phyloP scores from a whole-genome alignment of 1,284 basidiomycete genomes.

The Tilletia walkeri region DNA sequence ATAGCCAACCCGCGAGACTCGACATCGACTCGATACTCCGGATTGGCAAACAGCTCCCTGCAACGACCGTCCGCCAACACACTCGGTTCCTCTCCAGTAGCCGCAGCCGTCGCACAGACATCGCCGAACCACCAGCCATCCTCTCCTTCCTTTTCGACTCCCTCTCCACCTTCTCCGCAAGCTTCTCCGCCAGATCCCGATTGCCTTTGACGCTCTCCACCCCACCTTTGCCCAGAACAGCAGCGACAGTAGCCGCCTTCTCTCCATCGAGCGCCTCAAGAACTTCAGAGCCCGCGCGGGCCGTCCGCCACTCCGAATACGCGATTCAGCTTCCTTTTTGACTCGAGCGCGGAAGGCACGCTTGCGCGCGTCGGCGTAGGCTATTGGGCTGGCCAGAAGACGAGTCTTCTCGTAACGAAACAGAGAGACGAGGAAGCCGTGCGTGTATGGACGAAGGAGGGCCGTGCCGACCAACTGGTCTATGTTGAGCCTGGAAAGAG shows the following conservation, averaged over 20 bases:
- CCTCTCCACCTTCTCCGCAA: slow-evolving; percentile 70
- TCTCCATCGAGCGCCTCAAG: slow-evolving; percentile 18
- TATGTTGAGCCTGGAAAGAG: slow-evolving; percentile 59
- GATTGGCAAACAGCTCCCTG: slow-evolving; percentile 84
- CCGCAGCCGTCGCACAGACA: not conserved
- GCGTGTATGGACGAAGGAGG: slow-evolving; percentile 97
- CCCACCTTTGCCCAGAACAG: slow-evolving; percentile 26
- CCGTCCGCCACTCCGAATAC: slow-evolving; percentile 66
- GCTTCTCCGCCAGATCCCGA: slow-evolving; percentile 82
- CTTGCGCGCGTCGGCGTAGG: slow-evolving; percentile 89
- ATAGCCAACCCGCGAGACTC: slow-evolving; percentile 79
- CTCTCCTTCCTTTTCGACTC: slow-evolving; percentile 61
- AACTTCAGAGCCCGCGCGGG: slow-evolving; percentile 60
- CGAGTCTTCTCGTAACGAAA: slow-evolving; percentile 93
- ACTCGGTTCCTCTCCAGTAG: slow-evolving; percentile 18
- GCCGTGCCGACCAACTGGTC: slow-evolving; percentile 91
- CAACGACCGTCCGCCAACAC: slow-evolving; percentile 86
- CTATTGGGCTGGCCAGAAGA: slow-evolving; percentile 92
- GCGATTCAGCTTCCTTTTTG: slow-evolving; percentile 85
- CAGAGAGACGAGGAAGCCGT: slow-evolving; percentile 95
- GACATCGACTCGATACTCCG: slow-evolving; percentile 92
- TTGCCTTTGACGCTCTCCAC: slow-evolving; percentile 71
- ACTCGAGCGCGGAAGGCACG: slow-evolving; percentile 81
- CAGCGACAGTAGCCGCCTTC: slow-evolving; percentile 36
- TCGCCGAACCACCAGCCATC: slow-evolving; percentile 24